These are phyloP conservation scores for Saksenaea oblongispora DNA, from an alignment of 371 early-diverging fungal genomes.

Conservation along the genomic window DNA sequence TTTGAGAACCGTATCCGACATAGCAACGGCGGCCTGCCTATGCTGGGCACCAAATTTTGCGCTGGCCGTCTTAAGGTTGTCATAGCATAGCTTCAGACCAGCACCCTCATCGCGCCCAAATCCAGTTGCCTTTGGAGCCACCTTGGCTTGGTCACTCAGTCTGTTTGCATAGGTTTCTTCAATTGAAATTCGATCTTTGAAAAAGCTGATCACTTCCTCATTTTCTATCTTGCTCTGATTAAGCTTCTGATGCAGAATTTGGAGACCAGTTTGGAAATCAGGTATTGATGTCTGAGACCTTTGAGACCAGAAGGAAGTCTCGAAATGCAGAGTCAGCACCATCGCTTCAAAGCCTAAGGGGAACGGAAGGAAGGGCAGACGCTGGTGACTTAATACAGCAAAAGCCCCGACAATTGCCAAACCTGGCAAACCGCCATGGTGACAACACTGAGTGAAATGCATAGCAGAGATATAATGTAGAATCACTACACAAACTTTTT, in stretches of 20 bases:
- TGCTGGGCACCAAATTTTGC: constrained; percentile 61
- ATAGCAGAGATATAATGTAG: no score
- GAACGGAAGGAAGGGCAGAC: neutral
- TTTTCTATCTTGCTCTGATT: constrained; percentile 71
- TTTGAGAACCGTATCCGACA: constrained; percentile 58
- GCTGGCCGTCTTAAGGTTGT: constrained; percentile 62
- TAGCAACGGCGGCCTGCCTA: constrained; percentile 50
- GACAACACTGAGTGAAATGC: neutral
- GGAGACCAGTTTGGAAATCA: constrained; percentile 54
- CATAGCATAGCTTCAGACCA: constrained; percentile 64
- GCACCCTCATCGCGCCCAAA: constrained; percentile 80
- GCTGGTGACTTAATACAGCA: neutral
- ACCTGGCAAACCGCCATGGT: neutral
- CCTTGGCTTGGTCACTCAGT: constrained; percentile 56
- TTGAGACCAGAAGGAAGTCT: constrained; percentile 50
- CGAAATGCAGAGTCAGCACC: constrained; percentile 42
- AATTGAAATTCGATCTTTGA: constrained; percentile 67
- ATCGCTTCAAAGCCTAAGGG: constrained; percentile 14
- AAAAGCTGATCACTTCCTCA: constrained; percentile 69
- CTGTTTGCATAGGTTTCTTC: constrained; percentile 64
- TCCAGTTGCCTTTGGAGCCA: constrained; percentile 41
- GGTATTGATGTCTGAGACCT: constrained; percentile 36
- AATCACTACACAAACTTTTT: no score
- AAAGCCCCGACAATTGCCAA: neutral
- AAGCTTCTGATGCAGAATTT: constrained; percentile 68